Conservation (phyloP, 2,329 filamentous ascomycete species). For the Pseudogymnoascus verrucosus region DNA sequence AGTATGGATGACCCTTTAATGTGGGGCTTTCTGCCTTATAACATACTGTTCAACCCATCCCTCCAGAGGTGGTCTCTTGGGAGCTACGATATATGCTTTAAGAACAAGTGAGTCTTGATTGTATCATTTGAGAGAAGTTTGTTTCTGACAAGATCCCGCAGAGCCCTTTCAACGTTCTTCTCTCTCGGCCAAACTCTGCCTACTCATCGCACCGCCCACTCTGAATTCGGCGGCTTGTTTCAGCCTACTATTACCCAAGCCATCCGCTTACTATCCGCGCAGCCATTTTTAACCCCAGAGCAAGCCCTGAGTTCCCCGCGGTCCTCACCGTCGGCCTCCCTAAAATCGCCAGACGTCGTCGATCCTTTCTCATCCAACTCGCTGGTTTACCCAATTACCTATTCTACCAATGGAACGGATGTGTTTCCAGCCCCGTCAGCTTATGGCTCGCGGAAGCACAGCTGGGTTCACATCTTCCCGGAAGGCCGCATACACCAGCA, state of each 20-base stretch:
- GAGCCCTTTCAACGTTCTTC: slow-evolving; percentile 71
- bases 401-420: slow-evolving; percentile 60
- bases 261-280: slow-evolving; percentile 68
- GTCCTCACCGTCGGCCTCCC: slow-evolving; percentile 11
- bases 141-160: slow-evolving; percentile 28
- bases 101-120: slow-evolving; percentile 57
- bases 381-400: slow-evolving; percentile 32
- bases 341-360: slow-evolving; percentile 27
- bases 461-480: slow-evolving; percentile 93
- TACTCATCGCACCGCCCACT: slow-evolving; percentile 74
- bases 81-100: slow-evolving; percentile 93
- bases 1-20: slow-evolving; percentile 91
- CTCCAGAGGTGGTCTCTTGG: slow-evolving; percentile 85
- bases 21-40: slow-evolving; percentile 79
- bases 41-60: slow-evolving; percentile 60
- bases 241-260: slow-evolving; percentile 84
- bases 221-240: slow-evolving; percentile 69
- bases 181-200: slow-evolving; percentile 82
- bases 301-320: slow-evolving; percentile 8
- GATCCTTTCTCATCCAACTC: slow-evolving; percentile 47
- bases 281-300: slow-evolving; percentile 33
- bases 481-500: slow-evolving; percentile 93
- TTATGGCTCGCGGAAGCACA: slow-evolving; percentile 59
- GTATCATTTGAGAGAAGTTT: neutral
- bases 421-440: slow-evolving; percentile 63